Conservation (phyloP, 78 protist species). For the Cavenderia fasciculata region DNA sequence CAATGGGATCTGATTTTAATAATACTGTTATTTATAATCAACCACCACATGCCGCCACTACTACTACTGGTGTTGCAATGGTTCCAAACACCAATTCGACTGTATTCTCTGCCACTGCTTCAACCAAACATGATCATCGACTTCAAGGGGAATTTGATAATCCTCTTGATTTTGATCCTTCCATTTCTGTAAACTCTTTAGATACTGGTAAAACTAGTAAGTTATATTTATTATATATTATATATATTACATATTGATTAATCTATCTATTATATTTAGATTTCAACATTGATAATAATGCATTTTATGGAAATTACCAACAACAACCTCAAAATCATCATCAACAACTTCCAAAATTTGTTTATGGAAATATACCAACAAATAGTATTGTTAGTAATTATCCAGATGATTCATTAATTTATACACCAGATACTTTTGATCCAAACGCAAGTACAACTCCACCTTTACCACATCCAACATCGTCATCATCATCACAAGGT, state of each 20-base stretch:
- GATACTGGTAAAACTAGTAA: background rate
- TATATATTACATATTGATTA: too few relatives aligned
- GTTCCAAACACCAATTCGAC: too few relatives aligned
- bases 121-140: background rate
- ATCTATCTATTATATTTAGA: too few relatives aligned
- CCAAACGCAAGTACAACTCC: too few relatives aligned
- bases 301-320: background rate
- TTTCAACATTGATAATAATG: background rate
- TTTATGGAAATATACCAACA: background rate
- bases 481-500: too few relatives aligned
- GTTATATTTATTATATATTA: too few relatives aligned
- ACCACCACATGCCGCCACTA: slow-evolving; percentile 3
- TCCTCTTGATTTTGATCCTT: slow-evolving; percentile 15
- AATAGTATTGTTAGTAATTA: background rate
- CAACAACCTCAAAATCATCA: too few relatives aligned
- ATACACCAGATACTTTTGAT: background rate
- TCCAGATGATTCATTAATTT: background rate
- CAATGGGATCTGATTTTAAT: background rate
- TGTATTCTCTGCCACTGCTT: too few relatives aligned
- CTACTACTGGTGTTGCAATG: background rate
- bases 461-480: too few relatives aligned
- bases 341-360: background rate
- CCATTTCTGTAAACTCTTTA: background rate
- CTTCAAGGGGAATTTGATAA: background rate
- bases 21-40: background rate